Conservation (phyloP, 2,329 filamentous ascomycete species). For the Penicillium sp. region DNA sequence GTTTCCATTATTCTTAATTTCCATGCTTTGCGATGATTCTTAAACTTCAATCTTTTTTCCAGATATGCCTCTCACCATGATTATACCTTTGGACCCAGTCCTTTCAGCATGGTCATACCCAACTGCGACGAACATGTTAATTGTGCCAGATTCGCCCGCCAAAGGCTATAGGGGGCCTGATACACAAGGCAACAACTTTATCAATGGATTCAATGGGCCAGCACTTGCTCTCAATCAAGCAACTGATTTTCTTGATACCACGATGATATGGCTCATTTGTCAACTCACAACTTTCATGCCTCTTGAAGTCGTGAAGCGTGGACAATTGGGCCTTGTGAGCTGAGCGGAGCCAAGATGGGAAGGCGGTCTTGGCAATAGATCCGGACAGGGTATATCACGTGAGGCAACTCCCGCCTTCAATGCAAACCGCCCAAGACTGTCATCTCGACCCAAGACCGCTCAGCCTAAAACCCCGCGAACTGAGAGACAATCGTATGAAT, state of each 20-base stretch:
- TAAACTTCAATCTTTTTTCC: no score
- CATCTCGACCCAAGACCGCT: constrained; percentile 28
- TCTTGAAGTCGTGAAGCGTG: no score
- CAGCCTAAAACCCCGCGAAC: constrained; percentile 3
- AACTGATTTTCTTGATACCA: no score
- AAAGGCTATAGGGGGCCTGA: not conserved
- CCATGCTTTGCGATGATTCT: no score
- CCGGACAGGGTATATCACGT: constrained; percentile 29
- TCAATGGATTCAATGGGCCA: not conserved
- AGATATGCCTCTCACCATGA: no score
- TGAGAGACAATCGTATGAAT: constrained; percentile 19
- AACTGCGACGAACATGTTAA: not conserved
- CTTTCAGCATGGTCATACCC: no score
- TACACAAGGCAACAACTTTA: not conserved
- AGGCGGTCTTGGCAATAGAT: constrained; percentile 29
- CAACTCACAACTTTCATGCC: not conserved
- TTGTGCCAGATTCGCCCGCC: not conserved
- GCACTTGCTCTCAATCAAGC: not conserved
- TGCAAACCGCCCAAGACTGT: constrained; percentile 38
- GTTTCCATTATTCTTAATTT: no score
- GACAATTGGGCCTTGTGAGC: not conserved
- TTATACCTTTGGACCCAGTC: no score
- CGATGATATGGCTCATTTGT: not conserved
- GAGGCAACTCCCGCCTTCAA: constrained; percentile 41
- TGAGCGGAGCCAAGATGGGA: not conserved